Evolutionary conservation across 192 early-diverging fungal species (phyloP).

Genomic region (Oehlia diaphana): DNA sequence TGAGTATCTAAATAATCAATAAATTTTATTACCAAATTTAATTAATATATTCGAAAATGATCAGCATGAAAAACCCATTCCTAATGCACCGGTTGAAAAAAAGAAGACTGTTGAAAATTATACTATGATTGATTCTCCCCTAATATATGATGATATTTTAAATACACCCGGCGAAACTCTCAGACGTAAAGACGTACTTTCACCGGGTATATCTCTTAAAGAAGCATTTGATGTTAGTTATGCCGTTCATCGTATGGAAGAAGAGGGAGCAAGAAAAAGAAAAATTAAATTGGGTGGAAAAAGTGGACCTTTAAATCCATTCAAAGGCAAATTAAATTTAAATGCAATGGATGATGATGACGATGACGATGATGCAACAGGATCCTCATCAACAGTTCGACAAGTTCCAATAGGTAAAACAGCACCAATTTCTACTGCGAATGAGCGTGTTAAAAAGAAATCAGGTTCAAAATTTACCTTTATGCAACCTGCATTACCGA

Average conservation of each 20-base stretch:
- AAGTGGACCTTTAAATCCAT: background rate
- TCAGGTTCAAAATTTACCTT: background rate
- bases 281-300: constrained; percentile 21
- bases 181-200: constrained; percentile 53
- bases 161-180: constrained; percentile 37
- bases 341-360: background rate
- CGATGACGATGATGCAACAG: background rate
- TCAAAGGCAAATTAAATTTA: constrained; percentile 14
- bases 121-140: background rate
- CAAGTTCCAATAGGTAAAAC: background rate
- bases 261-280: constrained; percentile 46
- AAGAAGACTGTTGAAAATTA: constrained; percentile 4
- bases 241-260: constrained; percentile 75
- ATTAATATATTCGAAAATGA: background rate
- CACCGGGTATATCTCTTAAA: constrained; percentile 62
- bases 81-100: background rate
- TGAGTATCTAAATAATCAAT: background rate
- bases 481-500: background rate
- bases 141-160: background rate
- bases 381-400: background rate
- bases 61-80: constrained; percentile 9
- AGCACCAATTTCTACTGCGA: background rate
- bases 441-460: constrained; percentile 22
- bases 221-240: constrained; percentile 75
- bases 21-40: background rate